Conservation (phyloP, 495 filamentous ascomycete genomes). For the Talaromyces adpressus region DNA sequence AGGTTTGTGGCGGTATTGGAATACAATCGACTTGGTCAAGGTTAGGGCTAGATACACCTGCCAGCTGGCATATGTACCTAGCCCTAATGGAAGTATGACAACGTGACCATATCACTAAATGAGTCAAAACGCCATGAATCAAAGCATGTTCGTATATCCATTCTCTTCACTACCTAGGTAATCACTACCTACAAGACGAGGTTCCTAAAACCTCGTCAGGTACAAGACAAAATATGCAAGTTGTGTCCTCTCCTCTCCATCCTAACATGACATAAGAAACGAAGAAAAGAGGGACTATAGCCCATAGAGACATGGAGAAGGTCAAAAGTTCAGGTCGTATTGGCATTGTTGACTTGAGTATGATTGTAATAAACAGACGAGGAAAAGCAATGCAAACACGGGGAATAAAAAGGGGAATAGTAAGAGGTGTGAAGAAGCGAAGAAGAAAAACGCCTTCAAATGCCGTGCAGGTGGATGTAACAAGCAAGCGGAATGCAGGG, state of each 20-base stretch:
- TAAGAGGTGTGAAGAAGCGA: neutral
- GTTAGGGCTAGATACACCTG: neutral
- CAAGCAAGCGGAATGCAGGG: neutral
- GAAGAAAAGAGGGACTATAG: neutral
- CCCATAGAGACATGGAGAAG: neutral
- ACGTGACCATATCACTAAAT: neutral
- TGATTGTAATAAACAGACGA: neutral
- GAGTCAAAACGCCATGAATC: neutral
- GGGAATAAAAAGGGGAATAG: neutral
- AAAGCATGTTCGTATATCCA: neutral
- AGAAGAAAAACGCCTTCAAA: neutral
- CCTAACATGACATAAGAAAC: neutral
- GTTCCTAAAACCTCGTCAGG: no score
- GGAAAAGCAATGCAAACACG: neutral
- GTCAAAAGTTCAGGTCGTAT: neutral
- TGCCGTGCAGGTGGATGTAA: neutral
- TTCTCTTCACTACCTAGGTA: neutral
- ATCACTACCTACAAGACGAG: neutral
- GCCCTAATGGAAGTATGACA: neutral
- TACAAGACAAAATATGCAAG: no score
- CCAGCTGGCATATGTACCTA: neutral
- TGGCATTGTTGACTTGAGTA: neutral
- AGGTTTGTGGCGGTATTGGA: no score
- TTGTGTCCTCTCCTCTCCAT: neutral
- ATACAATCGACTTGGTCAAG: no score